Percentiles rank a stretch among this genome's conserved stretches.
phyloP scores from a whole-genome alignment of 2,329 filamentous ascomycete genomes.

The Fusarium acutatum region DNA sequence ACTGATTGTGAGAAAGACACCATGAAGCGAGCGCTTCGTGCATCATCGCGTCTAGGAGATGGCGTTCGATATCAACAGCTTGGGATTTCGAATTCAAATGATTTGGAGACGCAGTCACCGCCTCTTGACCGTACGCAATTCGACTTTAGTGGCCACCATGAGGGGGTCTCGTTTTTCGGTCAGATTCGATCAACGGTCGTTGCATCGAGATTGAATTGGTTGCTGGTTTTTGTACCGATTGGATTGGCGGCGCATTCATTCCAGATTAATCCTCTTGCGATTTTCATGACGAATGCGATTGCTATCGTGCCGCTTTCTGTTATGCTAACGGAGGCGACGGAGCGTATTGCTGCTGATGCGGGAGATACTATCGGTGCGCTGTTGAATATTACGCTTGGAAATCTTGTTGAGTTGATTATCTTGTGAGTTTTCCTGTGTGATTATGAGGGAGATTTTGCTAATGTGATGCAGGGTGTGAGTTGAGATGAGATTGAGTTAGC shows the following conservation, averaged over 20 bases:
- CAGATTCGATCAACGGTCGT: slow-evolving; percentile 43
- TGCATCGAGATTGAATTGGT: slow-evolving; percentile 66
- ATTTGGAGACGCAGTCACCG: slow-evolving; percentile 37
- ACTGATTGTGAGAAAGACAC: slow-evolving; percentile 31
- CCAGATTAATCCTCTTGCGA: slow-evolving; percentile 47
- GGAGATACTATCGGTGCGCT: slow-evolving; percentile 68
- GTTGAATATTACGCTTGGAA: slow-evolving; percentile 70
- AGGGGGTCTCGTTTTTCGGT: slow-evolving; percentile 27
- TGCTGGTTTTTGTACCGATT: slow-evolving; percentile 76
- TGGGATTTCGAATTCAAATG: slow-evolving; percentile 23
- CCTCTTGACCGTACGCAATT: slow-evolving; percentile 21
- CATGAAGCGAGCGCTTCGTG: slow-evolving; percentile 35
- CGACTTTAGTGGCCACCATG: slow-evolving; percentile 9
- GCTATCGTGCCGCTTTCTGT: slow-evolving; percentile 68
- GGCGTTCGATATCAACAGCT: slow-evolving; percentile 37
- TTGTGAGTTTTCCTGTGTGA: slow-evolving; percentile 49
- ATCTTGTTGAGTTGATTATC: slow-evolving; percentile 70
- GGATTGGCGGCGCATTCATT: slow-evolving; percentile 65
- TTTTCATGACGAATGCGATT: slow-evolving; percentile 69
- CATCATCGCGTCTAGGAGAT: slow-evolving; percentile 34
- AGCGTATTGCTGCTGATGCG: slow-evolving; percentile 64
- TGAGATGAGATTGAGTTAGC: neutral
- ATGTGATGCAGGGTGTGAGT: slow-evolving; percentile 48
- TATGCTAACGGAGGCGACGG: slow-evolving; percentile 66
- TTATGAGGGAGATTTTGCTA: slow-evolving; percentile 31